Evolutionary conservation across 768 basidiomycete species (phyloP).

Genomic region (Suillus variegatus): DNA sequence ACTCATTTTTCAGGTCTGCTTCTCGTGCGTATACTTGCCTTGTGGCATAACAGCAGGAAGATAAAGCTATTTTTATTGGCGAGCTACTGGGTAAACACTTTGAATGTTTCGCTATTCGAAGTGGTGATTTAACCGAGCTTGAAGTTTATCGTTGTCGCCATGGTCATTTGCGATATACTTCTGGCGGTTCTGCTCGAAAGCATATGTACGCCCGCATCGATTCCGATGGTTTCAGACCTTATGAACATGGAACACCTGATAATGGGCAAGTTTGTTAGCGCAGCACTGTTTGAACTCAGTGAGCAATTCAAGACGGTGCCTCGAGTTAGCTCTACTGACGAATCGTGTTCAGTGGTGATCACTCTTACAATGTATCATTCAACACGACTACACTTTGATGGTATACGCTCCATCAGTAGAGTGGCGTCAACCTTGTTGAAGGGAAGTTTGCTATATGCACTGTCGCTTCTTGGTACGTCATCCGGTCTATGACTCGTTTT

Average conservation of each 20-base stretch:
- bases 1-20: conserved; percentile 12
- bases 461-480: conserved; percentile 11
- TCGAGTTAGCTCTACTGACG: background rate
- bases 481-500: background rate
- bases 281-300: conserved; percentile 15
- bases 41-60: conserved; percentile 3
- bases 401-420: background rate
- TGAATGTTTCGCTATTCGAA: background rate
- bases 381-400: background rate
- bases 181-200: conserved; percentile 4
- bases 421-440: conserved; percentile 6
- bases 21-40: conserved; percentile 14
- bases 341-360: conserved; percentile 1
- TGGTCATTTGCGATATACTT: conserved; percentile 8
- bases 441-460: conserved; percentile 14
- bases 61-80: conserved; percentile 5
- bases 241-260: conserved; percentile 2
- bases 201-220: conserved; percentile 7
- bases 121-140: background rate
- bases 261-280: conserved; percentile 14
- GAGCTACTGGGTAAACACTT: conserved; percentile 8
- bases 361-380: conserved; percentile 6
- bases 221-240: background rate
- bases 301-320: background rate
- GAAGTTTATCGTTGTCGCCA: conserved; percentile 9